Evolutionary conservation across 495 filamentous ascomycete species (phyloP).

Genomic region (Chaetomidium leptoderma): DNA sequence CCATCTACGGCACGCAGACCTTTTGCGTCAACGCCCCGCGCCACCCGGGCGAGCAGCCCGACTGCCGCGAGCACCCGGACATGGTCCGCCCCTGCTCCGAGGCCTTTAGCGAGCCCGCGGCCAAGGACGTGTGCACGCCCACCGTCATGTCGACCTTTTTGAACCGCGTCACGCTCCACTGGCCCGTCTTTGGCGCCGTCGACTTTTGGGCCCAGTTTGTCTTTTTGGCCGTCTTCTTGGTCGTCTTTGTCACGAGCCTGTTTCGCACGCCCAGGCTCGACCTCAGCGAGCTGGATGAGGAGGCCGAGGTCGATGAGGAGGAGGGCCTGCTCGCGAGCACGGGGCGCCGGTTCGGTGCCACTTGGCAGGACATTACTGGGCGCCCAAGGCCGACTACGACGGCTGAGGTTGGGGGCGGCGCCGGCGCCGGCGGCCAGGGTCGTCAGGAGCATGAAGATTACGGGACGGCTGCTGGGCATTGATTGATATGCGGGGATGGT

Average conservation of each 20-base stretch:
- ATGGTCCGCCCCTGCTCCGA: slow-evolving; percentile 81
- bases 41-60: slow-evolving; percentile 58
- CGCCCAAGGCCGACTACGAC: slow-evolving; percentile 14
- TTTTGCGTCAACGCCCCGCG: slow-evolving; percentile 69
- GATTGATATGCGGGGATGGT: too few relatives aligned
- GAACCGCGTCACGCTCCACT: slow-evolving; percentile 90
- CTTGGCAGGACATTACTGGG: slow-evolving; percentile 81
- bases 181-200: slow-evolving; percentile 90
- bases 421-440: neutral
- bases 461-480: slow-evolving; percentile 8
- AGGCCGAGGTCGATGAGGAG: slow-evolving; percentile 91
- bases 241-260: slow-evolving; percentile 69
- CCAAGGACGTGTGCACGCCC: slow-evolving; percentile 78
- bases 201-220: slow-evolving; percentile 93
- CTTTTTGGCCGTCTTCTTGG: slow-evolving; percentile 77
- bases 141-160: slow-evolving; percentile 87
- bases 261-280: slow-evolving; percentile 76
- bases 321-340: slow-evolving; percentile 83
- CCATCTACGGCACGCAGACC: slow-evolving; percentile 89
- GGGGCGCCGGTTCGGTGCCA: slow-evolving; percentile 72
- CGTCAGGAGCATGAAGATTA: slow-evolving; percentile 15
- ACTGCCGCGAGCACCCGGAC: slow-evolving; percentile 69
- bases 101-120: slow-evolving; percentile 53
- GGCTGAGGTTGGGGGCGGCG: too few relatives aligned
- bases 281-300: slow-evolving; percentile 71